Percentiles rank a stretch among this genome's conserved stretches.
These are phyloP conservation scores for Boletellus sp. DNA, from an alignment of 1,284 basidiomycete species.

Conservation along the genomic window DNA sequence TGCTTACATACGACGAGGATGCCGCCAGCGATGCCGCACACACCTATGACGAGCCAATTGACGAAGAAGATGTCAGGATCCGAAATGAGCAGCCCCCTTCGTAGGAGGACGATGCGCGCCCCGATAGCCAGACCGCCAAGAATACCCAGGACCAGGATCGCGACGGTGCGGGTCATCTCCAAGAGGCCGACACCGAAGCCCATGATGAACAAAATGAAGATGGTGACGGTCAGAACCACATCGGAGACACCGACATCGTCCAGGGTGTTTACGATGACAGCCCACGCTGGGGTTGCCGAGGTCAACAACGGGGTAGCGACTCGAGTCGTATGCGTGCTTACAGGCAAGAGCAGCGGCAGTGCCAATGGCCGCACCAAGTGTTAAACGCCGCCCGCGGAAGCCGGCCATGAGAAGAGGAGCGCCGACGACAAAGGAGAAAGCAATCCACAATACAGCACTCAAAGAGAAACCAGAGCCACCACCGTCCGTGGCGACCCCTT, in stretches of 20 bases:
- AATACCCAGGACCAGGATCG: constrained; percentile 44
- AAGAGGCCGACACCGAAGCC: constrained; percentile 53
- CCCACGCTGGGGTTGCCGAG: constrained; percentile 44
- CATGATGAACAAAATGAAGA: constrained; percentile 46
- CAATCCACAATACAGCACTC: constrained; percentile 56
- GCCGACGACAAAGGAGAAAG: constrained; percentile 49
- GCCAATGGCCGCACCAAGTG: constrained; percentile 52
- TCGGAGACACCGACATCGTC: constrained; percentile 48
- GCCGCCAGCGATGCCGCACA: constrained; percentile 42
- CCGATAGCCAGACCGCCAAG: constrained; percentile 56
- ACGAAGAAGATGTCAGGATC: constrained; percentile 35
- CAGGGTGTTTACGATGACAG: constrained; percentile 55
- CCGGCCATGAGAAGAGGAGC: constrained; percentile 52
- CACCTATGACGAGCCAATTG: constrained; percentile 51
- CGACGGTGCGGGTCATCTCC: constrained; percentile 44
- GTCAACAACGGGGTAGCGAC: constrained; percentile 4
- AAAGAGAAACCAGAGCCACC: constrained; percentile 46
- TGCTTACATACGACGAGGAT: constrained; percentile 43
- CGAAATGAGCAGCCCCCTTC: constrained; percentile 46
- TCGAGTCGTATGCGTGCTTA: constrained; percentile 31
- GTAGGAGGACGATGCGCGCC: constrained; percentile 51
- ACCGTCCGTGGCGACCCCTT: constrained; percentile 57
- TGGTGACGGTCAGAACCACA: constrained; percentile 45
- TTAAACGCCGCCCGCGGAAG: constrained; percentile 51
- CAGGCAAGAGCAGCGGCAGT: constrained; percentile 45